Conservation (phyloP, 2,329 filamentous ascomycete genomes). For the Pestalotiopsis sp. region DNA sequence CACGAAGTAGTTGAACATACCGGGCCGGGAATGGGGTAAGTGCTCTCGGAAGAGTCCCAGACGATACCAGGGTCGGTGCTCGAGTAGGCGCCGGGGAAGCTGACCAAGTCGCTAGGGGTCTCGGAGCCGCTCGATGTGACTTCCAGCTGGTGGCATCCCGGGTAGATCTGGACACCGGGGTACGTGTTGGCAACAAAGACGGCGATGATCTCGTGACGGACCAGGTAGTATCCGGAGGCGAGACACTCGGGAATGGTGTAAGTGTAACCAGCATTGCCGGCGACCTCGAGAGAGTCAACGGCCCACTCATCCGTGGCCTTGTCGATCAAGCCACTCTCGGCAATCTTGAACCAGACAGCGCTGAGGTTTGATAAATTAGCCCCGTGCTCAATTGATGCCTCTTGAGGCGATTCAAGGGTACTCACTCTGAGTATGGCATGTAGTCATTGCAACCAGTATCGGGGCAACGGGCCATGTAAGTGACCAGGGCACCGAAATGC, state of each 20-base stretch:
- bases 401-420: not conserved
- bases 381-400: not conserved
- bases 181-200: slow-evolving; percentile 46
- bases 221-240: slow-evolving; percentile 51
- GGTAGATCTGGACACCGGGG: slow-evolving; percentile 57
- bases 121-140: slow-evolving; percentile 52
- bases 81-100: slow-evolving; percentile 10
- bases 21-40: slow-evolving; percentile 12
- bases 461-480: slow-evolving; percentile 63
- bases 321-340: slow-evolving; percentile 46
- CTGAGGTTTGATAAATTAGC: not conserved
- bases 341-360: slow-evolving; percentile 59
- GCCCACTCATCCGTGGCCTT: slow-evolving; percentile 54
- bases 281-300: slow-evolving; percentile 45
- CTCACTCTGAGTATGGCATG: slow-evolving; percentile 20
- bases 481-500: slow-evolving; percentile 57
- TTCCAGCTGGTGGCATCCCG: slow-evolving; percentile 60
- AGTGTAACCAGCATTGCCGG: slow-evolving; percentile 42
- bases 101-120: slow-evolving; percentile 36
- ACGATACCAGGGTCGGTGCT: slow-evolving; percentile 9
- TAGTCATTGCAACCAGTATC: slow-evolving; percentile 35
- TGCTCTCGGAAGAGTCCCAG: slow-evolving; percentile 7
- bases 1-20: not conserved
- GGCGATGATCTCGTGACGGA: slow-evolving; percentile 61
- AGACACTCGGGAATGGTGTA: slow-evolving; percentile 59